Evolutionary conservation across 2,329 filamentous ascomycete species (phyloP).

Genomic region (Fusarium chlamydosporum): DNA sequence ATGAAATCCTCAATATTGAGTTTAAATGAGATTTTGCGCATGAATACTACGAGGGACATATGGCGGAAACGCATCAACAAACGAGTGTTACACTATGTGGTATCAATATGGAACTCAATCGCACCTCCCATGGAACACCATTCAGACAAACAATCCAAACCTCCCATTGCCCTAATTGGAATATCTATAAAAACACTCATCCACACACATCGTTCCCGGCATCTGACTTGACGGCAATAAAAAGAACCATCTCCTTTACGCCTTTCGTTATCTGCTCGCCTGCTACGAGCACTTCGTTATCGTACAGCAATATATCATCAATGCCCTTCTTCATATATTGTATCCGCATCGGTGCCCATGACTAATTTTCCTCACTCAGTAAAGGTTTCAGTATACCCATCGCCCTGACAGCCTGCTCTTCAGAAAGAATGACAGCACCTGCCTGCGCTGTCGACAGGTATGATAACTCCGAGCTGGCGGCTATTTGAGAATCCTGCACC

Average conservation of each 20-base stretch:
- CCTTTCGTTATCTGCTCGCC: slow-evolving; percentile 21
- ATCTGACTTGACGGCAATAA: slow-evolving; percentile 26
- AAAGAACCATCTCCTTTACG: slow-evolving; percentile 38
- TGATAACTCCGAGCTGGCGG: slow-evolving; percentile 79
- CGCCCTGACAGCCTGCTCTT: slow-evolving; percentile 80
- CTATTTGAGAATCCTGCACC: slow-evolving; percentile 76
- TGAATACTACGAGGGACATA: background rate
- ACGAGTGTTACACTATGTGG: slow-evolving; percentile 42
- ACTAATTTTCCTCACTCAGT: slow-evolving; percentile 56
- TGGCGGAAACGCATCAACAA: slow-evolving; percentile 20
- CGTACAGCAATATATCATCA: slow-evolving; percentile 26
- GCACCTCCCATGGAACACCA: slow-evolving; percentile 35
- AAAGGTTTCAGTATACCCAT: slow-evolving; percentile 76
- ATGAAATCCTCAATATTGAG: slow-evolving; percentile 39
- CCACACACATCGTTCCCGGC: slow-evolving; percentile 5
- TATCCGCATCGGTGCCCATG: background rate
- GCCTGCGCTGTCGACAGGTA: slow-evolving; percentile 91
- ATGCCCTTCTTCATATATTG: background rate
- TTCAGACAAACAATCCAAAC: slow-evolving; percentile 29
- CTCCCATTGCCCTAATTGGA: slow-evolving; percentile 16
- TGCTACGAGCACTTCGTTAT: slow-evolving; percentile 25
- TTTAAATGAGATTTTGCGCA: background rate
- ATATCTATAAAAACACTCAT: slow-evolving; percentile 12
- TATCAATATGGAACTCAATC: slow-evolving; percentile 46
- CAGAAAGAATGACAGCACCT: slow-evolving; percentile 87